A percentile compares a stretch with the other conserved stretches of the same genome.
These are phyloP conservation scores for Hyphopichia burtonii DNA, from an alignment of 1,139 yeast species.

Conservation along the genomic window DNA sequence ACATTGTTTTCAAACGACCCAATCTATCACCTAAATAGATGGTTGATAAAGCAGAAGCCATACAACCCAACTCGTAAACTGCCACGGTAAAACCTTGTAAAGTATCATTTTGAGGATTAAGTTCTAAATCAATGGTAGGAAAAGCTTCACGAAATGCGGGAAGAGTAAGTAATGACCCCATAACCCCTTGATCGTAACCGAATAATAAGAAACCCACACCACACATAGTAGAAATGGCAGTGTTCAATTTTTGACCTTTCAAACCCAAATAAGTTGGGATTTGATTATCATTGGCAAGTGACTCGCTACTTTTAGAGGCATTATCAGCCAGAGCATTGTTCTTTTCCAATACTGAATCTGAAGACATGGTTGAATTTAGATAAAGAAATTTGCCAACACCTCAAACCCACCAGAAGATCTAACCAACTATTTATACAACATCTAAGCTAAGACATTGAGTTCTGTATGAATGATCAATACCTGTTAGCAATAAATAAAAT, in stretches of 20 bases:
- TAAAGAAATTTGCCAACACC: no score
- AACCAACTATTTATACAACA: no score
- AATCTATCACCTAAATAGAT: conserved; percentile 24
- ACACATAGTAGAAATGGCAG: conserved; percentile 27
- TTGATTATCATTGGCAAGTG: background rate
- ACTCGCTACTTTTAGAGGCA: background rate
- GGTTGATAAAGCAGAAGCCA: conserved; percentile 23
- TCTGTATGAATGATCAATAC: no score
- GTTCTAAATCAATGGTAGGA: conserved; percentile 27
- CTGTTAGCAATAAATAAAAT: no score
- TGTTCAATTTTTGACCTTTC: conserved; percentile 23
- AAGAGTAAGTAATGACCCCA: conserved; percentile 50
- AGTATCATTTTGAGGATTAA: conserved; percentile 16
- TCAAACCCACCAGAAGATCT: no score
- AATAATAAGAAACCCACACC: conserved; percentile 38
- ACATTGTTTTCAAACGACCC: conserved; percentile 23
- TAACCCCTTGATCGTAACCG: conserved; percentile 78
- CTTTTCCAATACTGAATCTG: background rate
- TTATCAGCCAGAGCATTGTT: background rate
- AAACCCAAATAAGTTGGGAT: conserved; percentile 22
- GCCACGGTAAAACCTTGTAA: conserved; percentile 25
- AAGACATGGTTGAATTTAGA: background rate
- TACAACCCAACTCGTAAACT: conserved; percentile 26
- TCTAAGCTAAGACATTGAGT: no score
- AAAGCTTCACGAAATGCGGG: conserved; percentile 36